Evolutionary conservation across 768 basidiomycete genomes (phyloP), one percentile per base, ranked within the genome.

Genomic region (Leccinum subgranulosum): DNA sequence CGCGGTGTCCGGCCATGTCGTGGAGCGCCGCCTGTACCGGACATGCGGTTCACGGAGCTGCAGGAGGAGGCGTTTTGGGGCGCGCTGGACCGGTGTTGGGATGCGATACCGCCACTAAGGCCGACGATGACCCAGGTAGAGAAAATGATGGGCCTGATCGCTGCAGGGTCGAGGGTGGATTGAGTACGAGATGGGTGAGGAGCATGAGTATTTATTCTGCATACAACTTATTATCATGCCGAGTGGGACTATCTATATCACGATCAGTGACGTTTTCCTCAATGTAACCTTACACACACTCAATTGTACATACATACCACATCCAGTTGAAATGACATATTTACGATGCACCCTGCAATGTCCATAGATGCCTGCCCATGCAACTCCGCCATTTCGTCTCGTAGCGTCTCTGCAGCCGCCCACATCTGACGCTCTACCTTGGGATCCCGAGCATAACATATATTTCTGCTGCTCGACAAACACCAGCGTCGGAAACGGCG

Each of bases 81-180:
- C 12, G 70, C 76, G 47, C 63, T 83, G 49, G 75, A 79, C 51
- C 70, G 65, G 36, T 83, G 82, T 60, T 84, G 82, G 82, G 66
- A 68, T 47, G 59, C 65, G 28, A 72, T 74, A 15, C 70, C 69
- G 19, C 59, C 62, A 27, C 50, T 75, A 2, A 72, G 82, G 21
- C 82, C 80, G 6, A 69, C 67, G 23, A 83, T 83, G 80, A 58
- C 65, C 4, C 72, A 78, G 36, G 67, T 79, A 31, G 66, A 51
- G 21, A 50, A 45, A 50, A 31, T 53, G 55, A 27, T 72, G 52
- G 50, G 23, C 17, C 54, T 11, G 19, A 55, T 67, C 23, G 28
- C n/a, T n/a, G 17, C 17, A 25, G 47, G 25, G 39, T 41, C 17
- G 39, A 41, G 9, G 8, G 3, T 0, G 17, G 0, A 17, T 39